Conservation (phyloP, 2,329 filamentous ascomycete genomes). For the Pyrenochaeta sp. region DNA sequence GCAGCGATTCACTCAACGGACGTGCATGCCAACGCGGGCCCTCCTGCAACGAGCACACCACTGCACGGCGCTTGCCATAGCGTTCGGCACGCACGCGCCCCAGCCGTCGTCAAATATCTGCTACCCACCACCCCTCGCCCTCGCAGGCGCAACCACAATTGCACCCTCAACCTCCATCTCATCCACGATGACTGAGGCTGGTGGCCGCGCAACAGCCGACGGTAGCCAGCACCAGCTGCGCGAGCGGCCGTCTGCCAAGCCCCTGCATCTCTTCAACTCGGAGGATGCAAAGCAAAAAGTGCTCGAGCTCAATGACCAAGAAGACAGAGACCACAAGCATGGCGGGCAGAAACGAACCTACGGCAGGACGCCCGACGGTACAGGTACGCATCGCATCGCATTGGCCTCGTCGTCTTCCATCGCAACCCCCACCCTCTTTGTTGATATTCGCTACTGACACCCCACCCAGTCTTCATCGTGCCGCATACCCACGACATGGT, state of each 20-base stretch:
- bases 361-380: slow-evolving; percentile 89
- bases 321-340: slow-evolving; percentile 55
- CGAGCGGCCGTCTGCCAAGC: slow-evolving; percentile 39
- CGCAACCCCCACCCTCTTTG: too few relatives aligned
- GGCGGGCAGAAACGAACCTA: slow-evolving; percentile 77
- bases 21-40: too few relatives aligned
- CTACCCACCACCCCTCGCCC: slow-evolving; percentile 20
- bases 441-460: too few relatives aligned
- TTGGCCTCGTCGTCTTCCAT: neutral
- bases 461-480: slow-evolving; percentile 81
- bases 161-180: slow-evolving; percentile 18
- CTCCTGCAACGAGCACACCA: slow-evolving; percentile 18
- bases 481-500: slow-evolving; percentile 99
- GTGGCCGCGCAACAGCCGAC: slow-evolving; percentile 27
- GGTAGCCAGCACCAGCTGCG: slow-evolving; percentile 39
- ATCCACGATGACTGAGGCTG: slow-evolving; percentile 37
- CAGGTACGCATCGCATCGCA: too few relatives aligned
- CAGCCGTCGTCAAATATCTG: slow-evolving; percentile 29
- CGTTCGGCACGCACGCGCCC: slow-evolving; percentile 28
- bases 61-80: slow-evolving; percentile 39
- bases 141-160: slow-evolving; percentile 24
- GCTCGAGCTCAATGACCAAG: slow-evolving; percentile 58
- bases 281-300: slow-evolving; percentile 56
- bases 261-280: slow-evolving; percentile 35
- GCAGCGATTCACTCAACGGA: too few relatives aligned